Percentiles rank a stretch among this genome's conserved stretches.
Conservation (phyloP, 768 basidiomycete genomes). For the Lepiota subincarnata region DNA sequence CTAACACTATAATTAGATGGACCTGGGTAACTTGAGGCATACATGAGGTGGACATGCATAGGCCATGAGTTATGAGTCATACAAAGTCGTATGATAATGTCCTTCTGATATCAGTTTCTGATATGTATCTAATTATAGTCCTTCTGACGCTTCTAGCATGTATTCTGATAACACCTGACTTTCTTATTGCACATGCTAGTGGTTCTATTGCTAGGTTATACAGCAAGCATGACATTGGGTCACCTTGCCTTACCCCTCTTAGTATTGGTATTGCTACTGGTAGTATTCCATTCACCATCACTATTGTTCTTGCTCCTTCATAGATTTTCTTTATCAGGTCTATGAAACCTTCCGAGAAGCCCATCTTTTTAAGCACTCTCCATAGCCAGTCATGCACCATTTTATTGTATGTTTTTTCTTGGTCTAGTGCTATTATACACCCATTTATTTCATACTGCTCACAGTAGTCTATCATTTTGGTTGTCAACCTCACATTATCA, state of each 20-base stretch:
- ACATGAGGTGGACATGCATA: too few species aligned
- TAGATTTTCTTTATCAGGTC: slow-evolving; percentile 18
- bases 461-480: slow-evolving; percentile 21
- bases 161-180: too few species aligned
- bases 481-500: slow-evolving; percentile 26
- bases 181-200: slow-evolving; percentile 23
- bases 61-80: too few species aligned
- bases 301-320: slow-evolving; percentile 13
- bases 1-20: too few species aligned
- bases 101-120: too few species aligned
- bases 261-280: slow-evolving; percentile 18
- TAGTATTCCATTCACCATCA: slow-evolving; percentile 27
- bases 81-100: too few species aligned
- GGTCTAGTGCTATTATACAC: slow-evolving; percentile 26
- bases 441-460: slow-evolving; percentile 23
- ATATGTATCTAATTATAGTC: too few species aligned
- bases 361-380: slow-evolving; percentile 17
- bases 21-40: too few species aligned
- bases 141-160: too few species aligned
- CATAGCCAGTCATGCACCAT: slow-evolving; percentile 29
- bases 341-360: slow-evolving; percentile 25
- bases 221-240: slow-evolving; percentile 32
- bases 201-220: slow-evolving; percentile 34
- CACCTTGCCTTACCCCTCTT: slow-evolving; percentile 32
- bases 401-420: slow-evolving; percentile 38